Evolutionary conservation across 768 basidiomycete genomes (phyloP), one percentile per base, ranked within the genome.

Genomic region (Aureoboletus auriporus): DNA sequence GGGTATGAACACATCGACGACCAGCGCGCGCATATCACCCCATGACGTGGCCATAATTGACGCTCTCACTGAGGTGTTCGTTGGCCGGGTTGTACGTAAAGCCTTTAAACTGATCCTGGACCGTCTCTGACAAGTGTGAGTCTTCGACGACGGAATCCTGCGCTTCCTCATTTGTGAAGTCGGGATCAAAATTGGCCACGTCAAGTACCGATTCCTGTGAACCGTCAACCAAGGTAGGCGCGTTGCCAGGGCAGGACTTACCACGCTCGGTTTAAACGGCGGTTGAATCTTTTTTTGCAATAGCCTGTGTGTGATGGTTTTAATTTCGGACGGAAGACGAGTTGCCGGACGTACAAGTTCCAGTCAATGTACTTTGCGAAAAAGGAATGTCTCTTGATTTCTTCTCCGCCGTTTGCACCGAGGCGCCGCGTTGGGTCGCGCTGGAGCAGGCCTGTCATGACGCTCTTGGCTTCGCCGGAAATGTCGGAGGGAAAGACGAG

Each of bases 61-160:
- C 86, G 61, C 88, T 90, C 71, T 89, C 88, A 67, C 86, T 86
- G 60, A 90, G 77, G 59, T 90, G 85, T 57, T 89, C 87, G 64
- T 87, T 88, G 20, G 82, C 81, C 1, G 88, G 87, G 65, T 90
- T 90, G 66, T 91, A 92, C 5, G 89, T 92, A 71, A 93, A 93
- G 26, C 89, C 89, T 58, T 78, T 75, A 78, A 98, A 98, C 66
- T 94, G 92, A 60, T 93, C 92, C 66, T 99, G 95, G 2, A 99
- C 93, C 0, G 94, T 97, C 74, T 96, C 89, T 13, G 90, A 93
- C 33, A 99, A 72, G 26, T 82, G 84, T 4, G 91, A 93, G 61
- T 93, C 92, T 54, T 89, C 90, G 34, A 99, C 95, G 46, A 98
- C 93, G 2, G 92, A 94, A 69, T 99, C 95, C 59, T 91, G 83